These are phyloP conservation scores for Kitagawia praeruptora DNA, from an alignment of 129 eudicot species.

Conservation along the genomic window DNA sequence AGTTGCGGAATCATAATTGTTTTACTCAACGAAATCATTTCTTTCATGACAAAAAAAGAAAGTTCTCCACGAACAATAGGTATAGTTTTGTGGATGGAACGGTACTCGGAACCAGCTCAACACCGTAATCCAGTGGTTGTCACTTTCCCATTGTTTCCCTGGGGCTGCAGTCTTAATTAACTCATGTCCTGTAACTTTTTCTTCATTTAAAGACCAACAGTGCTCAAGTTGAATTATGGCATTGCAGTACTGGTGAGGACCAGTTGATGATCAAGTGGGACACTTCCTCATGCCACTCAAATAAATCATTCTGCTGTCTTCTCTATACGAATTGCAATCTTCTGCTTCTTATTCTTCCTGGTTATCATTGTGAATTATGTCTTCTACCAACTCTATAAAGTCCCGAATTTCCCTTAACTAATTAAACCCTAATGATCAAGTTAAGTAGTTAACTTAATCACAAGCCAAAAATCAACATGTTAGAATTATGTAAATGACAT, in stretches of 20 bases:
- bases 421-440: background rate
- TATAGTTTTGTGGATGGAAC: too few species aligned
- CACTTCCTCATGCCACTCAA: background rate
- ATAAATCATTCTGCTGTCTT: background rate
- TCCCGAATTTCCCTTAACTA: background rate
- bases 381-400: background rate
- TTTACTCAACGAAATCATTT: too few species aligned
- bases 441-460: too few species aligned
- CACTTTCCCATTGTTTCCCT: background rate
- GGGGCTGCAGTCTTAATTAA: background rate
- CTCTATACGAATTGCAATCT: background rate
- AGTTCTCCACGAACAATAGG: too few species aligned
- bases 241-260: background rate
- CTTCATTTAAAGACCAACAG: background rate
- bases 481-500: too few species aligned
- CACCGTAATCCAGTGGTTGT: background rate
- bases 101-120: background rate
- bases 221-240: background rate
- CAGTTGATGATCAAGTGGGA: constrained; percentile 2
- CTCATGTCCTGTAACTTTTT: background rate
- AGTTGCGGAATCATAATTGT: too few species aligned
- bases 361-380: background rate
- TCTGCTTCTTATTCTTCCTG: background rate
- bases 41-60: too few species aligned
- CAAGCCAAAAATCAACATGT: too few species aligned